A percentile compares a stretch with the other conserved stretches of the same genome.
phyloP scores from a whole-genome alignment of 345 rosid species.

The Capsella bursapastoris region DNA sequence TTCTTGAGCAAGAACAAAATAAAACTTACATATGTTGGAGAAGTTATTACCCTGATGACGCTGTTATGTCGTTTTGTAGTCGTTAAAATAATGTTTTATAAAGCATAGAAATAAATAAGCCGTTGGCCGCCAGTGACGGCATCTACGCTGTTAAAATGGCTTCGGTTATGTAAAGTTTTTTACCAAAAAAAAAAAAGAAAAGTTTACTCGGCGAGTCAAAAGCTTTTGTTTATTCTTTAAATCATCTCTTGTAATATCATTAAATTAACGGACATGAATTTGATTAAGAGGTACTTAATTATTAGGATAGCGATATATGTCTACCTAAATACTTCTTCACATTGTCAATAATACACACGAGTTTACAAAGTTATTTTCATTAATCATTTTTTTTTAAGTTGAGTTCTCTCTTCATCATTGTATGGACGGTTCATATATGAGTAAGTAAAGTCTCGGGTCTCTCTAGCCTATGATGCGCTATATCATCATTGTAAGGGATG shows the following conservation, averaged over 20 bases:
- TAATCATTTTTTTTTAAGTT: no score
- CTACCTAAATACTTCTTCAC: no score
- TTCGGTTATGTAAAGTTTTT: neutral
- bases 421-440: constrained; percentile 3
- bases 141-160: constrained; percentile 34
- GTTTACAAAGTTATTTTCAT: no score
- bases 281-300: no score
- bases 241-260: no score
- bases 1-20: constrained; percentile 14
- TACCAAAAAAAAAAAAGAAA: no score
- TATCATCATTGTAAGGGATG: constrained; percentile 4
- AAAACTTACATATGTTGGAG: constrained; percentile 37
- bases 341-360: no score
- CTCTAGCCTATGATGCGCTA: neutral
- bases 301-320: no score
- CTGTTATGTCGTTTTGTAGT: constrained; percentile 41
- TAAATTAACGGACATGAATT: no score
- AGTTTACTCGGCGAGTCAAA: no score
- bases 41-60: constrained; percentile 31
- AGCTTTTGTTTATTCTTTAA: no score
- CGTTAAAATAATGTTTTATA: neutral
- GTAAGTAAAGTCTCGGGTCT: neutral
- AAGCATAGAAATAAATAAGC: neutral
- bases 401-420: no score
- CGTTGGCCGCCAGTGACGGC: constrained; percentile 29